Evolutionary conservation across 768 basidiomycete species (phyloP), one percentile per base, ranked within the genome.

Genomic region (Exsudoporus frostii): DNA sequence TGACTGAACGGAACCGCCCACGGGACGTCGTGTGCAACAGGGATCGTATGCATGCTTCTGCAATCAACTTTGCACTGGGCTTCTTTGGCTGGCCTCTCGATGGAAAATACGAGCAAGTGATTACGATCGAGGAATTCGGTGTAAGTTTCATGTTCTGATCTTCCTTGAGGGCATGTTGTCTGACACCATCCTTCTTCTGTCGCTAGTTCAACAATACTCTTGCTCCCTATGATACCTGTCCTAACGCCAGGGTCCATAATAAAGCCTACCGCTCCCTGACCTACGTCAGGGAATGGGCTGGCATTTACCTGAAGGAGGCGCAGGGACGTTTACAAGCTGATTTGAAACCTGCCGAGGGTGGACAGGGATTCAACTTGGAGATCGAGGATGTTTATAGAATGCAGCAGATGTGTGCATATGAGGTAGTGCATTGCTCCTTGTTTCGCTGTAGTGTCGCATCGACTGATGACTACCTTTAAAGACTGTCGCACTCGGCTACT

Each of bases 401-500:
- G 77, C 90, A 92, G 62, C 85, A 89, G 68, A 75, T 88, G 69
- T 94, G 92, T 60, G 83, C 90, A 7, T 93, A 92, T 58, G 92
- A 94, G 79, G 88, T 86, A 45, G 4, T 14, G 36, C 46, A 32
- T 46, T 17, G 9, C 25, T 44, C 7, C 15, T 42, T 5, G 1
- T 5, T 24, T 7, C 7, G 4, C 1, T 3, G n/a, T 29, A 8
- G 1, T 37, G 15, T 29, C 0, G 15, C 20, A 7, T 34, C 8
- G n/a, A 32, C 50, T 54, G 40, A 60, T 19, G 32, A n/a, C 7
- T n/a, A 27, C 39, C 5, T 19, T 33, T 13, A 49, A n/a, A 90
- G 88, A 94, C 95, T 17, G 95, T 96, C 41, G 89, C 92, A 0
- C 77, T 96, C 11, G 93, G 92, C 9, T 95, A 92, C 65, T 93